Conservation (phyloP, 2,329 filamentous ascomycete genomes). For the Talaromyces sp. region DNA sequence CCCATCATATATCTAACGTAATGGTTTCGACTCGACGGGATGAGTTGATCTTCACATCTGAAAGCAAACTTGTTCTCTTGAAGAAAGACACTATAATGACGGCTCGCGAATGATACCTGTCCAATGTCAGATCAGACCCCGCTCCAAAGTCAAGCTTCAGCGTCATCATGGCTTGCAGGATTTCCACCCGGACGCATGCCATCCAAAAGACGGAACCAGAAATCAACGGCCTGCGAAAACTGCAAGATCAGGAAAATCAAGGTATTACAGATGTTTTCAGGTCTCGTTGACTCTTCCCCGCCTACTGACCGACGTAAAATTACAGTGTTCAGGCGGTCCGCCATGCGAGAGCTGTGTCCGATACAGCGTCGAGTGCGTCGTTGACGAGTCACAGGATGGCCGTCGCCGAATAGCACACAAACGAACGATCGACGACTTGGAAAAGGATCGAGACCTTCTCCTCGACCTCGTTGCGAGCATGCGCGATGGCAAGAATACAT, state of each 20-base stretch:
- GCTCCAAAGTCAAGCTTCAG: neutral
- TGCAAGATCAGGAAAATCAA: constrained; percentile 6
- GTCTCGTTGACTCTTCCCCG: neutral
- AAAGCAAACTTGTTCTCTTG: too few species aligned
- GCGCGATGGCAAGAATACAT: constrained; percentile 23
- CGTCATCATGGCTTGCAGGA: neutral
- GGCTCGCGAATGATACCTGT: neutral
- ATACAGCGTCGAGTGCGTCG: constrained; percentile 24
- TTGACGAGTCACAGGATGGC: constrained; percentile 24
- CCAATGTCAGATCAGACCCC: neutral
- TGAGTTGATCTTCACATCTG: too few species aligned
- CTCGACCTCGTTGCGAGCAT: constrained; percentile 25
- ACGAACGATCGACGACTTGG: constrained; percentile 17
- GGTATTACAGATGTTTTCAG: neutral
- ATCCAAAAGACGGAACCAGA: neutral
- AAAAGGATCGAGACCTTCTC: constrained; percentile 27
- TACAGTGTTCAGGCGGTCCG: constrained; percentile 24
- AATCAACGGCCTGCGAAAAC: neutral
- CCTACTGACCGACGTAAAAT: neutral
- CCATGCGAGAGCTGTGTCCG: constrained; percentile 27
- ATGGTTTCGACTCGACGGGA: neutral
- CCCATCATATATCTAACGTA: neutral
- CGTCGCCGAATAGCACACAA: constrained; percentile 4
- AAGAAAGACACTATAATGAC: neutral
- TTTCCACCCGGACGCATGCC: neutral